These are phyloP conservation scores for Spathaspora passalidarum DNA, from an alignment of 805 yeast genomes.

Conservation along the genomic window DNA sequence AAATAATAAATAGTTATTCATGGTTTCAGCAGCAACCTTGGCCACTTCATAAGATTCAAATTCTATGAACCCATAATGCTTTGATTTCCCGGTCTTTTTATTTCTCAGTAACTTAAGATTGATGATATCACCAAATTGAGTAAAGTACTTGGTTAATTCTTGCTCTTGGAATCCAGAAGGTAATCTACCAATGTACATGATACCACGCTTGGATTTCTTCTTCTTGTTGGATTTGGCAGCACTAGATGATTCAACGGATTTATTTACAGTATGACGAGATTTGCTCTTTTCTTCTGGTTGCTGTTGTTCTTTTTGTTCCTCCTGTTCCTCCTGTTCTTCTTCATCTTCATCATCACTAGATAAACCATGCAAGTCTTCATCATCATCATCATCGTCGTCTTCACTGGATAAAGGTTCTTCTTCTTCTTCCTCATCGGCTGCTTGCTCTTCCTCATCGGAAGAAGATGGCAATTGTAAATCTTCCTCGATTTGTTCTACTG, in stretches of 20 bases:
- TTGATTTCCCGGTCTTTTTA: conserved; percentile 85
- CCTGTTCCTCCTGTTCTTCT: conserved; percentile 21
- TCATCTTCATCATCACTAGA: conserved; percentile 18
- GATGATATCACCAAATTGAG: conserved; percentile 84
- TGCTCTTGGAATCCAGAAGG: conserved; percentile 90
- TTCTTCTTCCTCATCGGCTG: conserved; percentile 14
- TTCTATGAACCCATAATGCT: conserved; percentile 90
- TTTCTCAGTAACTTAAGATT: conserved; percentile 82
- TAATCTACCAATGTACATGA: conserved; percentile 84
- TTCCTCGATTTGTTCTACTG: conserved; percentile 20
- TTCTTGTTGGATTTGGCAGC: conserved; percentile 6
- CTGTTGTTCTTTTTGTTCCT: conserved; percentile 7
- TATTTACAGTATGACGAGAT: conserved; percentile 22
- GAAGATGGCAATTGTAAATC: conserved; percentile 18
- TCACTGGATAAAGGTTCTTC: conserved; percentile 20
- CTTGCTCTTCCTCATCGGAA: conserved; percentile 12
- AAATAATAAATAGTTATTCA: conserved; percentile 89
- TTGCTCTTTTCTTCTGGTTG: conserved; percentile 4
- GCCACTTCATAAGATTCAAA: conserved; percentile 76
- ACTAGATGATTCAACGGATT: conserved; percentile 11
- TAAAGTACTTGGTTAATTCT: conserved; percentile 74
- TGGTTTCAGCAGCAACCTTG: conserved; percentile 85
- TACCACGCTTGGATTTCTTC: conserved; percentile 46
- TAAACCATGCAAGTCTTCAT: conserved; percentile 11
- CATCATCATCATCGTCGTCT: conserved; percentile 22